These are phyloP conservation scores for Myxozyma udenii DNA, from an alignment of 805 yeast genomes.

Conservation along the genomic window DNA sequence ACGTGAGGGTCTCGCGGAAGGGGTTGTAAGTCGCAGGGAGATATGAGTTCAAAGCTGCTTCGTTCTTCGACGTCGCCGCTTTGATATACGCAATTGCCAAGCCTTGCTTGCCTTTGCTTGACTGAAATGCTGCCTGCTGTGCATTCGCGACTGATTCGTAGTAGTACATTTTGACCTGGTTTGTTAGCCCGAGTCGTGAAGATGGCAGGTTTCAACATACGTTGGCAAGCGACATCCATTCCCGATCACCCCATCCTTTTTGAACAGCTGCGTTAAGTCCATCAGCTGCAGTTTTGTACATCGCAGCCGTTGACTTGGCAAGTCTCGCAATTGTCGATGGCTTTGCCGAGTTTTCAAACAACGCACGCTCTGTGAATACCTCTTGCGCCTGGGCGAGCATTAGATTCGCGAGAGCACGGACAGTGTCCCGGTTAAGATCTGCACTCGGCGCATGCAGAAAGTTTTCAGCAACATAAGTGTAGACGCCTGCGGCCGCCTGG, in stretches of 20 bases:
- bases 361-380: conserved; percentile 61
- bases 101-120: conserved; percentile 61
- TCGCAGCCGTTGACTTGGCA: conserved; percentile 56
- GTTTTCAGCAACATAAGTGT: conserved; percentile 66
- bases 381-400: conserved; percentile 90
- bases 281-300: conserved; percentile 54
- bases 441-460: conserved; percentile 84
- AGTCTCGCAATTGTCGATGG: conserved; percentile 73
- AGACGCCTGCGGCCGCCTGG: conserved; percentile 78
- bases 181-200: neutral
- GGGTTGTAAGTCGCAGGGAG: conserved; percentile 31
- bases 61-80: conserved; percentile 44
- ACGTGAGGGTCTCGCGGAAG: conserved; percentile 29
- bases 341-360: conserved; percentile 48
- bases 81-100: conserved; percentile 66
- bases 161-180: conserved; percentile 45
- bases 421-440: conserved; percentile 69
- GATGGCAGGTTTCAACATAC: conserved; percentile 41
- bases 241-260: conserved; percentile 43
- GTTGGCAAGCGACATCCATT: conserved; percentile 53
- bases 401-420: conserved; percentile 58
- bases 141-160: conserved; percentile 55
- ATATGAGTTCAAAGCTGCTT: conserved; percentile 31
- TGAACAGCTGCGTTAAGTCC: conserved; percentile 45
- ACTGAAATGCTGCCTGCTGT: conserved; percentile 42